phyloP scores from a whole-genome alignment of 352 stramenopile species.

The Phytophthora fragariae region DNA sequence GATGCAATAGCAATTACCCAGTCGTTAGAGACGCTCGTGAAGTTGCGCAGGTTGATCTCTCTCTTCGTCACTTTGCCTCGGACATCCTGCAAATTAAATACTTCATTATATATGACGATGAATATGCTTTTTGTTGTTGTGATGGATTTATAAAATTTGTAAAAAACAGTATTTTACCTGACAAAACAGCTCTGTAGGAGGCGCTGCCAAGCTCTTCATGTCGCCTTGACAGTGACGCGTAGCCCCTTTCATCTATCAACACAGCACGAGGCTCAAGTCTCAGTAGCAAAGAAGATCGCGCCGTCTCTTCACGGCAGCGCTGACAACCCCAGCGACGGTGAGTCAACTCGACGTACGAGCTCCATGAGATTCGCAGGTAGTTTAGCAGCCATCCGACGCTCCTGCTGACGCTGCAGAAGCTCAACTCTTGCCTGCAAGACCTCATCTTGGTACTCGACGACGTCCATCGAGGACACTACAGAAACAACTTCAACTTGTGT shows the following conservation, averaged over 20 bases:
- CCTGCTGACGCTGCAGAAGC: conserved; percentile 23
- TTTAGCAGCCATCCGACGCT: conserved; percentile 6
- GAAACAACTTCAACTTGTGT: conserved; percentile 11
- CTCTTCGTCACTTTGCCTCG: conserved; percentile 31
- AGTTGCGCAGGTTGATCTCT: conserved; percentile 38
- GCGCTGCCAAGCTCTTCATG: conserved; percentile 29
- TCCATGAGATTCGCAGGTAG: conserved; percentile 37
- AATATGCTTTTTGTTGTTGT: background rate
- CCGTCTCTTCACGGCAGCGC: conserved; percentile 6
- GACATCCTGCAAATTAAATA: conserved; percentile 28
- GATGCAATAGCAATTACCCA: conserved; percentile 41
- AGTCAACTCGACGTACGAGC: conserved; percentile 23
- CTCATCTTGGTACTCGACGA: conserved; percentile 16
- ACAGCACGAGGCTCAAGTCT: background rate
- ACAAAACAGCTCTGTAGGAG: conserved; percentile 44
- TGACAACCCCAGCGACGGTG: background rate
- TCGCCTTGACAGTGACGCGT: conserved; percentile 30
- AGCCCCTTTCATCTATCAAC: conserved; percentile 38
- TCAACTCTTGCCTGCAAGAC: conserved; percentile 15
- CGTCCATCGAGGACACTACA: conserved; percentile 18
- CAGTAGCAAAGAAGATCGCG: conserved; percentile 18
- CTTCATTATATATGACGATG: background rate
- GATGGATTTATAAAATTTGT: background rate
- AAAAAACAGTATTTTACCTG: conserved; percentile 32
- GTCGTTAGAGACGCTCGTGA: conserved; percentile 39